A percentile compares a stretch with the other conserved stretches of the same genome.
Conservation (phyloP, 2,329 filamentous ascomycete species). For the Elsinoe australis region DNA sequence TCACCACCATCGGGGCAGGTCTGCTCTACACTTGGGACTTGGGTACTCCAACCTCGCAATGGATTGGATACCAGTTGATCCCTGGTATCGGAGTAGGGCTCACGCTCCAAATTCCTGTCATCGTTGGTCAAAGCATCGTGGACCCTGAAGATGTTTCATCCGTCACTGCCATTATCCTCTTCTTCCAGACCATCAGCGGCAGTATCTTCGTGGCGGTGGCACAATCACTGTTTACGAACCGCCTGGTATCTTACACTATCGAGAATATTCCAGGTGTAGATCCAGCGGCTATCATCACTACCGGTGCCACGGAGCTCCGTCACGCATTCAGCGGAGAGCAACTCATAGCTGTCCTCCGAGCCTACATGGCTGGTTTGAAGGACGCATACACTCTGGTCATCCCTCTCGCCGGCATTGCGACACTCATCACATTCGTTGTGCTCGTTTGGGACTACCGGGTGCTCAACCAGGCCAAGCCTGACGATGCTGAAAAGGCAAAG, state of each 20-base stretch:
- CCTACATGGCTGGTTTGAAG: constrained; percentile 31
- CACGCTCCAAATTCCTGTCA: constrained; percentile 36
- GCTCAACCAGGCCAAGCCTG: constrained; percentile 13
- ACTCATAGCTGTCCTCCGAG: constrained; percentile 28
- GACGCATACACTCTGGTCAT: constrained; percentile 24
- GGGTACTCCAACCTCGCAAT: constrained; percentile 32
- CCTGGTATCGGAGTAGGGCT: constrained; percentile 39
- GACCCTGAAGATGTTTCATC: constrained; percentile 33
- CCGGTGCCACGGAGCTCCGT: constrained; percentile 40
- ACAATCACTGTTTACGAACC: constrained; percentile 38
- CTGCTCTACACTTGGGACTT: constrained; percentile 37
- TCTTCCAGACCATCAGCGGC: constrained; percentile 38
- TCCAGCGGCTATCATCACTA: constrained; percentile 32
- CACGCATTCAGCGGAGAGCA: constrained; percentile 27
- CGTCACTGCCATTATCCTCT: constrained; percentile 35
- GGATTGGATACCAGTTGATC: constrained; percentile 45
- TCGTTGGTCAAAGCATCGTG: constrained; percentile 35
- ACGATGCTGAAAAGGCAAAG: constrained; percentile 1
- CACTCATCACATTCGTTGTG: constrained; percentile 6
- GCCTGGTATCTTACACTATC: constrained; percentile 31
- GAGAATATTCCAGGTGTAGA: constrained; percentile 32
- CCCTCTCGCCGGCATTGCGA: constrained; percentile 19
- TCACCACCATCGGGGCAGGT: constrained; percentile 33
- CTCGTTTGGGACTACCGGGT: constrained; percentile 15
- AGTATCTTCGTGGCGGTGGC: constrained; percentile 38